phyloP scores from a whole-genome alignment of 2,329 filamentous ascomycete species.

The Coniella lustricola region DNA sequence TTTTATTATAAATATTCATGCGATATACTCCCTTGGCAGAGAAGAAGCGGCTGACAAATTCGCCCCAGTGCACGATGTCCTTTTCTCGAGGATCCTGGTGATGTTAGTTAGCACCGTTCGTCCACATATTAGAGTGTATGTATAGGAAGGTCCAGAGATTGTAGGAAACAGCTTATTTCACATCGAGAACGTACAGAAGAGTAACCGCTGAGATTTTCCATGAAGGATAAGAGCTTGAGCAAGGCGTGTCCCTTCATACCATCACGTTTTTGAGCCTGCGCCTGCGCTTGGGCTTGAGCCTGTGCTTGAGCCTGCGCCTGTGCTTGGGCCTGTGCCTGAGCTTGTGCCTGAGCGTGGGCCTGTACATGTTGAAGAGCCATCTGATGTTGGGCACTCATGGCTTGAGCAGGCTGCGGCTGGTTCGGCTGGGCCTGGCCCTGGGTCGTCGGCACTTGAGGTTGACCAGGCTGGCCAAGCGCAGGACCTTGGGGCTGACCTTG shows the following conservation, averaged over 20 bases:
- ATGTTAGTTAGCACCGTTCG: neutral
- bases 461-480: slow-evolving; percentile 29
- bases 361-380: slow-evolving; percentile 23
- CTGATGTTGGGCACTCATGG: slow-evolving; percentile 28
- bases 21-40: slow-evolving; percentile 69
- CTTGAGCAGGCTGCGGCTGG: slow-evolving; percentile 33
- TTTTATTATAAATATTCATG: slow-evolving; percentile 13
- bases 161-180: neutral
- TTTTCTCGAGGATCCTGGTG: slow-evolving; percentile 50
- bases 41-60: slow-evolving; percentile 77
- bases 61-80: slow-evolving; percentile 68
- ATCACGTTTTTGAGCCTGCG: slow-evolving; percentile 43
- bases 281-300: slow-evolving; percentile 33
- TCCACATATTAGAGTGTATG: neutral
- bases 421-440: slow-evolving; percentile 33
- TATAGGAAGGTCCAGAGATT: slow-evolving; percentile 11
- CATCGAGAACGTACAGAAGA: slow-evolving; percentile 35
- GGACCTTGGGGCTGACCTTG: slow-evolving; percentile 31
- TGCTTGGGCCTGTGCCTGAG: slow-evolving; percentile 19
- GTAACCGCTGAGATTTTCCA: slow-evolving; percentile 53
- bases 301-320: slow-evolving; percentile 20
- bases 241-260: slow-evolving; percentile 51
- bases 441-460: slow-evolving; percentile 40
- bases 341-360: neutral
- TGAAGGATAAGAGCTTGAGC: slow-evolving; percentile 54